phyloP scores from a whole-genome alignment of 257 asterid genomes.

The Solanum paucissectum region DNA sequence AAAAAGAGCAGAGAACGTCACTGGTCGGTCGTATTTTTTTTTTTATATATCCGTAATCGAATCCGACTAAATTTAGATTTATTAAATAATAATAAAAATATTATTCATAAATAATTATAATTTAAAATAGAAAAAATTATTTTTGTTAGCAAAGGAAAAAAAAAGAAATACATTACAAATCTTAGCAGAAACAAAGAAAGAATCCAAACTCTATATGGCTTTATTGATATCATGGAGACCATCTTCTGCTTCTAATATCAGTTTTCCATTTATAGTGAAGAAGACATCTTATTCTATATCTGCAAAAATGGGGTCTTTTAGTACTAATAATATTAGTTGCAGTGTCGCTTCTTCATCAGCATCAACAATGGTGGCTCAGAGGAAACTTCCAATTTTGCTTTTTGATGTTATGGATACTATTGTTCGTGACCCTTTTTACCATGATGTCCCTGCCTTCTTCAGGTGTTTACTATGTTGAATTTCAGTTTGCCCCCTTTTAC shows the following conservation, averaged over 20 bases:
- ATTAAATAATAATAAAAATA: no score
- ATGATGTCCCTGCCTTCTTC: constrained; percentile 70
- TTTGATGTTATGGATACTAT: constrained; percentile 90
- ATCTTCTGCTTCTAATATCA: neutral
- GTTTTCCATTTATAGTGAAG: neutral
- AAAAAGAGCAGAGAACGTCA: neutral
- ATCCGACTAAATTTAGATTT: no score
- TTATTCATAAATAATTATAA: no score
- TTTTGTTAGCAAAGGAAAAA: neutral
- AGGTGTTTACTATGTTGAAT: constrained; percentile 9
- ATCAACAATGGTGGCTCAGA: neutral
- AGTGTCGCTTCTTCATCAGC: constrained; percentile 1
- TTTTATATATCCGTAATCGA: no score
- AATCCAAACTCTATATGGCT: neutral
- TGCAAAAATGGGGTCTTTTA: constrained; percentile 10
- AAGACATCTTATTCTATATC: neutral
- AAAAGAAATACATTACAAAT: neutral
- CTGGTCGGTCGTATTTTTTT: neutral
- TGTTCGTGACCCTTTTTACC: constrained; percentile 86
- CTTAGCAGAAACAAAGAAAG: neutral
- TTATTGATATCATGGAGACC: neutral
- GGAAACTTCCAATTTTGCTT: constrained; percentile 66
- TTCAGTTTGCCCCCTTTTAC: neutral
- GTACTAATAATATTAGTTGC: neutral
- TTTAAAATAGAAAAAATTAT: no score